Evolutionary conservation across 257 asterid genomes (phyloP), one percentile per base, ranked within the genome.

Genomic region (Fraxinus americana): DNA sequence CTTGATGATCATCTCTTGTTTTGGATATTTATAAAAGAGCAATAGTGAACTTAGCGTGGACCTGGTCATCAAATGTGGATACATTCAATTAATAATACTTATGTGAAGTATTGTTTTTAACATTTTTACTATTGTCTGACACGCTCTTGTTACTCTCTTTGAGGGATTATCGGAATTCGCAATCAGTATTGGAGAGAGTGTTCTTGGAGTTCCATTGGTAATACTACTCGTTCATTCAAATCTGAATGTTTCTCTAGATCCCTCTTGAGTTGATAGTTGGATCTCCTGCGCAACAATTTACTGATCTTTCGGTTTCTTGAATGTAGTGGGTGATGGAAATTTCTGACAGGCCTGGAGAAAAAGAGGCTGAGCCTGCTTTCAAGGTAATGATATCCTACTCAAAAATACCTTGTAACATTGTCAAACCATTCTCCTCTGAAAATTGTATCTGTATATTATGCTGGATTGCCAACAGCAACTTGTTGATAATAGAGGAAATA

Each of bases 161-260:
- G 81, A 69, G 80, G 87, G 81, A 69, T 43, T 73, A 65, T 78
- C 52, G 67, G 88, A 74, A 72, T 74, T 77, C 52, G 10, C 65
- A 27, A 73, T 73, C 93, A 89, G 93, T 83, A 86, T 89, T 74
- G 93, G 93, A 30, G 79, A 89, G 88, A 89, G 93, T 78, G 90
- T 82, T 54, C 83, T 71, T 41, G 90, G 93, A 76, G 84, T 84
- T 76, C 93, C 89, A 74, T 79, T 89, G 93, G 93, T 89, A 87
- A 54, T 81, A 43, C 79, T 79, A 72, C 41, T 59, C 8, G 67
- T 72, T 78, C 78, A 29, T 72, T 61, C 57, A 57, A 69, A 70
- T 32, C 32, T 45, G 16, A 32, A 32, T 41, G 38, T 25, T 77
- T 72, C 8, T 68, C 63, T 7, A 5, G 10, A 61, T 48, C 78